phyloP scores from a whole-genome alignment of 768 basidiomycete species.

The Lyophyllum shimeji region DNA sequence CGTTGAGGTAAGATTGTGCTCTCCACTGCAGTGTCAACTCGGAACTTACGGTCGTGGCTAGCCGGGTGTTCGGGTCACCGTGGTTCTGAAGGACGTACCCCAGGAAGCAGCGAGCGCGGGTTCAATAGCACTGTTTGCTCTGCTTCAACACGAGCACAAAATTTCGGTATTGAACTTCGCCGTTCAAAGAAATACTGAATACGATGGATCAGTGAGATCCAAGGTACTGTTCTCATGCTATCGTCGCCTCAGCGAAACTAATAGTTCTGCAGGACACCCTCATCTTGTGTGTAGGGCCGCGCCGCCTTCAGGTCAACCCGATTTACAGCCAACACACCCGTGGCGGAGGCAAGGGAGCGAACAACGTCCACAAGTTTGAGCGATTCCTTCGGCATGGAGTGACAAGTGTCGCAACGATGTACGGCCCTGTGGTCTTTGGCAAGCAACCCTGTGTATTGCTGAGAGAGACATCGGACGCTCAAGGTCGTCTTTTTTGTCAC shows the following conservation, averaged over 20 bases:
- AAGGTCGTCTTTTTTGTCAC: slow-evolving; percentile 47
- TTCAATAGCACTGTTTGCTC: slow-evolving; percentile 72
- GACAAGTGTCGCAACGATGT: slow-evolving; percentile 82
- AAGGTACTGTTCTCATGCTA: slow-evolving; percentile 53
- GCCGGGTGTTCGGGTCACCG: slow-evolving; percentile 80
- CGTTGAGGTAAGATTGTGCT: slow-evolving; percentile 57
- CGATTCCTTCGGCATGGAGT: slow-evolving; percentile 82
- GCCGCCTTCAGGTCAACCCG: slow-evolving; percentile 82
- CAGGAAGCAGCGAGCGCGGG: slow-evolving; percentile 45
- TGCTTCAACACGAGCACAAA: slow-evolving; percentile 96
- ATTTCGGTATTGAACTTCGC: slow-evolving; percentile 90
- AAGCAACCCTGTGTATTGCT: slow-evolving; percentile 79
- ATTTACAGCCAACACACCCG: slow-evolving; percentile 90
- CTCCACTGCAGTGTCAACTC: background rate
- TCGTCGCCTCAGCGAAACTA: background rate
- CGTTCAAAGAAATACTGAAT: slow-evolving; percentile 94
- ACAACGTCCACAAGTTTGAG: slow-evolving; percentile 98
- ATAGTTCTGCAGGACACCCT: slow-evolving; percentile 67
- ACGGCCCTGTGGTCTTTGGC: slow-evolving; percentile 88
- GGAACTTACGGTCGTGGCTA: slow-evolving; percentile 27
- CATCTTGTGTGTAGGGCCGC: slow-evolving; percentile 85
- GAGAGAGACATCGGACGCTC: slow-evolving; percentile 61
- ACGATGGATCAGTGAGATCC: slow-evolving; percentile 81
- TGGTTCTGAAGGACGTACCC: slow-evolving; percentile 78
- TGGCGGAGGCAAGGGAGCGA: slow-evolving; percentile 87